Base-by-base conservation (phyloP, 208 protist genomes). In the Lotmaria passim region DNA sequence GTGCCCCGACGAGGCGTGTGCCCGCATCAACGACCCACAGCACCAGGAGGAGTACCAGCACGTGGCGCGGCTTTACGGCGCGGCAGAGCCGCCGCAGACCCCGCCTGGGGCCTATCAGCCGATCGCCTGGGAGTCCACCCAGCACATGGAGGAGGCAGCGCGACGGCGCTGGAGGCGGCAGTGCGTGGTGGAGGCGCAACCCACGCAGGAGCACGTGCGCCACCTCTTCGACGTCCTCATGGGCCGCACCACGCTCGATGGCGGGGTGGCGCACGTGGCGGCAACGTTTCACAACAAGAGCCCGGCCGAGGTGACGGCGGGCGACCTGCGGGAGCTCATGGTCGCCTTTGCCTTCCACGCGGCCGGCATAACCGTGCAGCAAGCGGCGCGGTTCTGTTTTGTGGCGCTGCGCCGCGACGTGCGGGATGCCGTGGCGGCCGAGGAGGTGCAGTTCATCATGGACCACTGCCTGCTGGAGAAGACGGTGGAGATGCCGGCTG, bases 181-280 rank as follows among this genome's bases (percentile, higher is more conserved):
- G 30, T 81, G 79, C 60, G 68, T 94, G 10, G 47, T 86, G 23
- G 84, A 87, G 31, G 89, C 91, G 7, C 66, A 81, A 50, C 91
- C 91, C 7, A 77, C 78, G 0, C 60, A 63, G 21, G 89, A 92
- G 65, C 91, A 96, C 62, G 81, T 94, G 24, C 89, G 91, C 19
- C 91, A 96, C 59, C 39, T 96, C 33, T 87, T 92, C 34, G 91
- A 96, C 34, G 91, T 93, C 5, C 61, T 94, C 17, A 83, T 90
- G 82, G 85, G 86, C 5, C 82, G 85, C 39, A 24, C 75, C 31
- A 30, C 65, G 64, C 59, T 91, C 68, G 57, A 86, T 60, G 26
- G 24, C 78, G 39, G 77, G 64, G 43, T 96, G 70, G 65, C 85
- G 65, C 43, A 70, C 39, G 79, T 93, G 14, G 76, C 70, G 23